Percentiles rank a stretch among this genome's conserved stretches.
These are phyloP conservation scores for Stellera chamaejasme DNA, from an alignment of 345 rosid species.

Conservation along the genomic window DNA sequence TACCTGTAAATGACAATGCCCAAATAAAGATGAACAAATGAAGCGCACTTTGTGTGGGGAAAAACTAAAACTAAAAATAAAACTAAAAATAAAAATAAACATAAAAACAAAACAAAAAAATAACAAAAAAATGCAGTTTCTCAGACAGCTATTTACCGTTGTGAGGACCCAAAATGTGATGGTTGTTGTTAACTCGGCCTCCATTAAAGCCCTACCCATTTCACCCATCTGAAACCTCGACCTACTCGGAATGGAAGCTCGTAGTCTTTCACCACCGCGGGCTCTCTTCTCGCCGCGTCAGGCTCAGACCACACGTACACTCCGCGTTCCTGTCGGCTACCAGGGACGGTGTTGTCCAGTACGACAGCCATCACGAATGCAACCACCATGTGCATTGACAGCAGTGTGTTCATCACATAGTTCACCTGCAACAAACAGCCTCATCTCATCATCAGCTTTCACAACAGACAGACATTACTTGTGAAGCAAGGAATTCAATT, in stretches of 20 bases:
- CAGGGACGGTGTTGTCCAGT: constrained; percentile 94
- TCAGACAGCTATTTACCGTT: constrained; percentile 31
- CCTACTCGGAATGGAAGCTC: constrained; percentile 83
- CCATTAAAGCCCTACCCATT: constrained; percentile 85
- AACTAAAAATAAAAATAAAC: too few species aligned
- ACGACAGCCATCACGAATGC: constrained; percentile 84
- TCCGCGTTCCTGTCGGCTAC: constrained; percentile 84
- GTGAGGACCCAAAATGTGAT: constrained; percentile 9
- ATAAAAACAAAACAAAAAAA: too few species aligned
- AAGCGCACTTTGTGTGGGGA: constrained; percentile 12
- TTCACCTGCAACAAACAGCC: constrained; percentile 48
- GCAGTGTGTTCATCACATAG: constrained; percentile 73
- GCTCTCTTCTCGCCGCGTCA: constrained; percentile 89
- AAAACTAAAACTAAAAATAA: not conserved
- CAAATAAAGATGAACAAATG: not conserved
- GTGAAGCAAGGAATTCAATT: not conserved
- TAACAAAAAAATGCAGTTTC: not conserved
- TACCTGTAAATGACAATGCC: constrained; percentile 14
- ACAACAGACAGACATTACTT: too few species aligned
- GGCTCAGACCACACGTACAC: constrained; percentile 82
- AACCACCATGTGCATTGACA: constrained; percentile 77
- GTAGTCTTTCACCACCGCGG: constrained; percentile 76
- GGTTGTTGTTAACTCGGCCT: constrained; percentile 1
- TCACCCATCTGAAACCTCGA: constrained; percentile 87
- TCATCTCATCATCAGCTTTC: too few species aligned